Conservation (phyloP, 73 alveolate genomes). For the Urostyla sp. region DNA sequence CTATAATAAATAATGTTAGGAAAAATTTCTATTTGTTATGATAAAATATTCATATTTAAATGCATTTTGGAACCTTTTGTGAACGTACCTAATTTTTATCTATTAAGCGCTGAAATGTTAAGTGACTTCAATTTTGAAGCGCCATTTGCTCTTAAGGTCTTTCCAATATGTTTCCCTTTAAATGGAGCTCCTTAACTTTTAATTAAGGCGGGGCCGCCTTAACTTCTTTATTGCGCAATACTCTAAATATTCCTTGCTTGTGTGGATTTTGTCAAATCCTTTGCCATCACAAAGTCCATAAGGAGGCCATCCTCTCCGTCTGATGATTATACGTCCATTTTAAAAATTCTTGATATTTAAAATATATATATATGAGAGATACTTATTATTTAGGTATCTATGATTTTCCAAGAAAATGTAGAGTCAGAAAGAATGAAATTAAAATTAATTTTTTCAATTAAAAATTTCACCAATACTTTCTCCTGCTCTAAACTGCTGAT, state of each 20-base stretch:
- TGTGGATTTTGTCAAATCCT: constrained; percentile 16
- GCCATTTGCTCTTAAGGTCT: constrained; percentile 8
- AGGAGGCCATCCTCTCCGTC: constrained; percentile 37
- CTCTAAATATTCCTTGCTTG: background rate
- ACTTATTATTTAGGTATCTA: background rate
- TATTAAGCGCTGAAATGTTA: background rate
- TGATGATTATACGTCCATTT: constrained; percentile 32
- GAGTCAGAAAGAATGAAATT: too few species aligned
- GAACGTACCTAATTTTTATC: constrained; percentile 8
- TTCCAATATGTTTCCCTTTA: too few species aligned
- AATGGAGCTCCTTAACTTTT: too few species aligned
- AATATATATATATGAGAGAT: background rate
- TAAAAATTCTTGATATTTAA: background rate
- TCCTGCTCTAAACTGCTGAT: too few species aligned
- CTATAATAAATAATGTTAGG: background rate
- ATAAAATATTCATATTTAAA: background rate
- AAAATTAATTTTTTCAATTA: too few species aligned
- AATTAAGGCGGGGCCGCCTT: too few species aligned
- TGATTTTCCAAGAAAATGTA: too few species aligned
- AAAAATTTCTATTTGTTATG: too few species aligned
- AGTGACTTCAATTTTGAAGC: constrained; percentile 34
- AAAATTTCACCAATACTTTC: too few species aligned
- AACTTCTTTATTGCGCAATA: too few species aligned
- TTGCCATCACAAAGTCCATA: constrained; percentile 33
- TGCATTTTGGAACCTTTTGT: background rate